Percentiles rank a stretch among this genome's conserved stretches.
These are phyloP conservation scores for Ulota crispa DNA, from an alignment of 225 moss, liverwort and hornwort species.

Conservation along the genomic window DNA sequence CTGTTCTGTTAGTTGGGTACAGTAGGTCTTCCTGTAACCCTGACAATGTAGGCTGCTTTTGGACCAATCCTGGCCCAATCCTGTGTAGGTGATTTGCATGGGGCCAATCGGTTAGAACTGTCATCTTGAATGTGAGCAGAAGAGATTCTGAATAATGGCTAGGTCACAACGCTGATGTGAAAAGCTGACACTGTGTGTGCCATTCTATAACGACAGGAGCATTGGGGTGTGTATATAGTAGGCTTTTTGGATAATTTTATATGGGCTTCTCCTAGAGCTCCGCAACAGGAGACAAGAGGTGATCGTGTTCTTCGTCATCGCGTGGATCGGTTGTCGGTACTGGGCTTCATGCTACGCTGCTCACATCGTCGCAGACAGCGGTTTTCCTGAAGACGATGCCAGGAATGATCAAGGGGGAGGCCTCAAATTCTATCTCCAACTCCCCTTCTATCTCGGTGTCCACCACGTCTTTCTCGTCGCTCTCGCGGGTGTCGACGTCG, in stretches of 20 bases:
- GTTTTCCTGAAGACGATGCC: slow-evolving; percentile 61
- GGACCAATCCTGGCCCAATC: neutral
- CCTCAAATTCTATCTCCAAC: slow-evolving; percentile 63
- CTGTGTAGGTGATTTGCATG: neutral
- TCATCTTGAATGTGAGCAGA: slow-evolving; percentile 8
- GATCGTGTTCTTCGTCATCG: neutral
- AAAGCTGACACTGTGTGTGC: slow-evolving; percentile 38
- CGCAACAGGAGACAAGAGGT: neutral
- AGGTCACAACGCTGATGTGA: neutral
- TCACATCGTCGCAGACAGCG: slow-evolving; percentile 1
- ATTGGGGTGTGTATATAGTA: neutral
- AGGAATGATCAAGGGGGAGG: slow-evolving; percentile 78
- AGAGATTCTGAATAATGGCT: slow-evolving; percentile 12
- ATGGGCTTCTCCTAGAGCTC: slow-evolving; percentile 17
- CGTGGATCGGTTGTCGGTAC: neutral
- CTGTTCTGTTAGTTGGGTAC: slow-evolving; percentile 18
- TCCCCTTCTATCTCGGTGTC: slow-evolving; percentile 66
- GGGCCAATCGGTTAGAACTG: slow-evolving; percentile 11
- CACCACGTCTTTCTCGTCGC: slow-evolving; percentile 55
- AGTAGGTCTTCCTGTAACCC: neutral
- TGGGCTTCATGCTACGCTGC: slow-evolving; percentile 19
- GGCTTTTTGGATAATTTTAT: neutral
- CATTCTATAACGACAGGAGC: slow-evolving; percentile 40
- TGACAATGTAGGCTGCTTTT: neutral
- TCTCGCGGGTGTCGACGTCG: slow-evolving; percentile 49